Conservation (phyloP, 768 basidiomycete genomes). For the Lentinus brumalis region DNA sequence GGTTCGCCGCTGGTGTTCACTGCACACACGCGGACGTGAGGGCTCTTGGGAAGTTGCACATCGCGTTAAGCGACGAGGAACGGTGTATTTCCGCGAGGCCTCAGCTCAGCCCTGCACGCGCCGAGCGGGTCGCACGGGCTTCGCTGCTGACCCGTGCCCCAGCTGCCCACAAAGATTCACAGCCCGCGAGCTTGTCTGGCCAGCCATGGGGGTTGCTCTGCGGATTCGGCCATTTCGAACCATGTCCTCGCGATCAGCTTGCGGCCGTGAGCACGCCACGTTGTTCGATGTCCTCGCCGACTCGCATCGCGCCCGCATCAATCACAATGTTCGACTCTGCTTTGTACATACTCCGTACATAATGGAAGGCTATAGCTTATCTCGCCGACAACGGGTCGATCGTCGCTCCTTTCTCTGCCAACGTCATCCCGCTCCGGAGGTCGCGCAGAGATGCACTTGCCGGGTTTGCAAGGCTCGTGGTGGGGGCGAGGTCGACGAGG, state of each 20-base stretch:
- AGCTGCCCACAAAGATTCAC: neutral
- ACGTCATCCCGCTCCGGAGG: conserved; percentile 1
- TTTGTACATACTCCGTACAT: conserved; percentile 15
- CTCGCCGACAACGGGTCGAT: conserved; percentile 1
- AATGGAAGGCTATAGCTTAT: conserved; percentile 20
- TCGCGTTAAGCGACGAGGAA: conserved; percentile 13
- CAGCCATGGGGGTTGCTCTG: neutral
- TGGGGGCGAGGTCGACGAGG: neutral
- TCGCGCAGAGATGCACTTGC: neutral
- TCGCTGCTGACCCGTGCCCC: neutral
- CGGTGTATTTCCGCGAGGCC: conserved; percentile 5
- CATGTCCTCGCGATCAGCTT: neutral
- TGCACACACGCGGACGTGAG: conserved; percentile 4
- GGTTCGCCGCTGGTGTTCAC: neutral
- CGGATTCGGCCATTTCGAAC: neutral
- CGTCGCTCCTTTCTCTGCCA: neutral
- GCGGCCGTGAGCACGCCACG: neutral
- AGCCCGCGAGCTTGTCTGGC: neutral
- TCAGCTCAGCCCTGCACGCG: neutral
- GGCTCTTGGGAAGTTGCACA: conserved; percentile 14
- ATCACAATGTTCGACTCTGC: neutral
- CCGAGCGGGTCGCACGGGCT: conserved; percentile 6
- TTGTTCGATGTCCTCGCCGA: neutral
- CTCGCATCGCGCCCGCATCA: neutral
- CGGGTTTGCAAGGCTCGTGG: neutral